Evolutionary conservation across 129 eudicot genomes (phyloP), one percentile per base, ranked within the genome.

Genomic region (Artemisia tridentata): DNA sequence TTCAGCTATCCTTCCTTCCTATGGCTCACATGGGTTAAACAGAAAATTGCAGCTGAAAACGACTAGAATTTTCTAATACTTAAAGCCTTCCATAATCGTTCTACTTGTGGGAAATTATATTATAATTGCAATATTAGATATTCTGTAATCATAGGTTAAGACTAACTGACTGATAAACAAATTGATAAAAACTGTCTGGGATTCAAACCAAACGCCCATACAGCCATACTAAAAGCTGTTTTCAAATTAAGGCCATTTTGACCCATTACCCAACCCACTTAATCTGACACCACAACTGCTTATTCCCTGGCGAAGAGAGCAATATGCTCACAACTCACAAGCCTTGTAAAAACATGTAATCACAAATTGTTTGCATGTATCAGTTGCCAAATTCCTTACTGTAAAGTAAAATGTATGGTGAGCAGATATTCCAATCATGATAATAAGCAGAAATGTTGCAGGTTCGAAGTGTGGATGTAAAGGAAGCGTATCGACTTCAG

Each of bases 401-500:
- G 56, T 13, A n/a, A 5, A 25, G 7, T 21, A 1, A 29, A 43
- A 41, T 20, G 18, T 65, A 18, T 10, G 18, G 17, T 34, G 54
- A 11, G 45, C 45, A 68, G 56, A 67, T 23, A 38, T 19, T 46
- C 16, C 69, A 18, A 58, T 18, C 29, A 52, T 43, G 16, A 45
- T 62, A 25, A 9, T 45, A 21, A 59, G 49, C 49, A 58, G 56
- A 23, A 6, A 49, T 6, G 48, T 43, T 83, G 79, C 84, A 92
- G 98, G 98, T 92, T 47, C 84, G 93, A 78, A 86, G 96, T 79
- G 99, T 95, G 61, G 99, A 88, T 62, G 89, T 75, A 16, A 95
- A 95, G 77, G 97, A 95, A 86, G 99, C 99, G 19, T 75, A 86
- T 52, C 79, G 97, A 56, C 95, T 95, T 43, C 91, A 85, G 60